phyloP scores from a whole-genome alignment of 2,329 filamentous ascomycete genomes.

The Penicillium griseofulvum region DNA sequence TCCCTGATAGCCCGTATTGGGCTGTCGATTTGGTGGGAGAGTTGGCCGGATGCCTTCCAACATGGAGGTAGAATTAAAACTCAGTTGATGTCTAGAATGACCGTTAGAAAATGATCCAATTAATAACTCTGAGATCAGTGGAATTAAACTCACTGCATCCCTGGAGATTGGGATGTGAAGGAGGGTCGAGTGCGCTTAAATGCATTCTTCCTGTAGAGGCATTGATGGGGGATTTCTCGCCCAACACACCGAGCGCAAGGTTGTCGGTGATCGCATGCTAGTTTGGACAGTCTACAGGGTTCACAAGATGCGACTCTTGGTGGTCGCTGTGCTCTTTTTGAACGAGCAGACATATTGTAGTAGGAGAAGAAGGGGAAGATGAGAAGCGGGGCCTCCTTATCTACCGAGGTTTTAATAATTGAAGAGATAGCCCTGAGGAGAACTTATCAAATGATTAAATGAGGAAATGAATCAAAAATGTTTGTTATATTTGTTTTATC shows the following conservation, averaged over 20 bases:
- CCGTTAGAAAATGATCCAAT: background rate
- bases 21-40: background rate
- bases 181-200: background rate
- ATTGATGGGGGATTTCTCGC: background rate
- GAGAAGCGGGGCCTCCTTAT: background rate
- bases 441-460: background rate
- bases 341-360: background rate
- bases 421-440: background rate
- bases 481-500: background rate
- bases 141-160: background rate
- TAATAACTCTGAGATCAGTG: background rate
- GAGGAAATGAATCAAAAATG: no score
- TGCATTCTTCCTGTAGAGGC: background rate
- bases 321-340: background rate
- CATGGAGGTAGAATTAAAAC: background rate
- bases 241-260: background rate
- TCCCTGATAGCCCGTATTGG: background rate
- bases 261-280: background rate
- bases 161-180: background rate
- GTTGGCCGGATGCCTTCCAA: background rate
- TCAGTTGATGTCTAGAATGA: background rate
- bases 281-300: background rate
- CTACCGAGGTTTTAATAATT: no score
- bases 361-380: background rate
- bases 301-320: background rate